Conservation (phyloP, 2,329 filamentous ascomycete species). For the Xylariomycetidae sp. region DNA sequence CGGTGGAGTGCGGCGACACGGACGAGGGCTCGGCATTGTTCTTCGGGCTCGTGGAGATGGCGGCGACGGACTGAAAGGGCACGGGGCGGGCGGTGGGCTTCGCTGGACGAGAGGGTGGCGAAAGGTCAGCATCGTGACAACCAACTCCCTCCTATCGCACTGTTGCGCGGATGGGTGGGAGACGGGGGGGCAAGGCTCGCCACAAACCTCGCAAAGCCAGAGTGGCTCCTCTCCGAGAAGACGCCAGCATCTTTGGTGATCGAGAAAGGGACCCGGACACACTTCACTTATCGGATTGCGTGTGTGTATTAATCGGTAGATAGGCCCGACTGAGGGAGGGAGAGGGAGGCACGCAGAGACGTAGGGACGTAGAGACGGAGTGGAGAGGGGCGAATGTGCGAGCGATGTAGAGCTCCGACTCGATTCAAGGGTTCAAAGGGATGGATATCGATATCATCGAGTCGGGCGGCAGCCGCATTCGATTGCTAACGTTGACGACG, state of each 20-base stretch:
- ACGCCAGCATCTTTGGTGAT: slow-evolving; percentile 31
- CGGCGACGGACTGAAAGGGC: slow-evolving; percentile 56
- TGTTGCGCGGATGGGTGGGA: background rate
- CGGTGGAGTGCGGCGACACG: slow-evolving; percentile 46
- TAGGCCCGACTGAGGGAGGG: background rate
- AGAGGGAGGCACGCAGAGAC: background rate
- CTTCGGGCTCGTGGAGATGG: slow-evolving; percentile 59
- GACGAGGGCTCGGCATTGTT: slow-evolving; percentile 58
- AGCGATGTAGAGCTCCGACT: slow-evolving; percentile 10
- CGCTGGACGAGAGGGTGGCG: slow-evolving; percentile 37
- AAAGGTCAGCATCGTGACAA: slow-evolving; percentile 19
- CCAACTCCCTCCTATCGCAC: slow-evolving; percentile 2
- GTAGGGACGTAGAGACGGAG: slow-evolving; percentile 4
- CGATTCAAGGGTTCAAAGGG: too few species aligned
- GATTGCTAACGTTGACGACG: slow-evolving; percentile 16
- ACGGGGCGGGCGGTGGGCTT: slow-evolving; percentile 61
- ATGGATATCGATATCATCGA: too few species aligned
- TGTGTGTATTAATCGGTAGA: too few species aligned
- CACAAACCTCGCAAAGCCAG: slow-evolving; percentile 36
- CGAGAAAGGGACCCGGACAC: background rate
- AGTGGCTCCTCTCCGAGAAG: slow-evolving; percentile 34
- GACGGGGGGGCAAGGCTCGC: slow-evolving; percentile 1
- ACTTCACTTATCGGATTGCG: too few species aligned
- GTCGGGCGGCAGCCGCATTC: too few species aligned
- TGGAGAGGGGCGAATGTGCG: slow-evolving; percentile 8